Evolutionary conservation across 352 stramenopile genomes (phyloP).

Genomic region (Pythium utonaiense): DNA sequence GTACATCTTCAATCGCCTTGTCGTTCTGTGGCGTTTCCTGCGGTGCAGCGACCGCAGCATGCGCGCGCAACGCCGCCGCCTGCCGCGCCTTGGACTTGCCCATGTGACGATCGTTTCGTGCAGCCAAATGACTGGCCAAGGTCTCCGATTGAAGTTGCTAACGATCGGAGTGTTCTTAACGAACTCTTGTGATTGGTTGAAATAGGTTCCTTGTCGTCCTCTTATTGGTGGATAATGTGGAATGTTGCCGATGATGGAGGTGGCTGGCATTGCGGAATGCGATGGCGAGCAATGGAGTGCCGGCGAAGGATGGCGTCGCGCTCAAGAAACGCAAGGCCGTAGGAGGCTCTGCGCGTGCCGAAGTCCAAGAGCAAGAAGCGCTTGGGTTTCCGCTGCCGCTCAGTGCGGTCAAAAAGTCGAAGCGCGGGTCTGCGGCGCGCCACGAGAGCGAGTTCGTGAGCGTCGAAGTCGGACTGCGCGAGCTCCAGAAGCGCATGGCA

Average conservation of each 20-base stretch:
- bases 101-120: slow-evolving; percentile 5
- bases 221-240: slow-evolving; percentile 10
- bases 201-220: not conserved
- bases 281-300: slow-evolving; percentile 21
- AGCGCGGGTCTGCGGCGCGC: not conserved
- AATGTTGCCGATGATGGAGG: slow-evolving; percentile 1
- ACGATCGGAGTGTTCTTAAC: not conserved
- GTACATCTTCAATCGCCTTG: not conserved
- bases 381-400: slow-evolving; percentile 3
- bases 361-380: not conserved
- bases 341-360: not conserved
- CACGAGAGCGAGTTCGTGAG: slow-evolving; percentile 67
- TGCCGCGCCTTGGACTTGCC: slow-evolving; percentile 21
- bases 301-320: not conserved
- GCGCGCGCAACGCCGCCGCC: slow-evolving; percentile 23
- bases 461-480: slow-evolving; percentile 68
- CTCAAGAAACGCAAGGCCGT: slow-evolving; percentile 21
- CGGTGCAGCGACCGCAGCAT: slow-evolving; percentile 14
- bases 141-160: slow-evolving; percentile 20
- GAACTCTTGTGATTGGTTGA: slow-evolving; percentile 5
- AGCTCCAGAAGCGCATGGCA: slow-evolving; percentile 56
- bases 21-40: not conserved
- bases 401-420: slow-evolving; percentile 16
- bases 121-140: slow-evolving; percentile 13
- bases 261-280: slow-evolving; percentile 3